phyloP scores from a whole-genome alignment of 1,284 basidiomycete species.

The Clitocybe nebularis region DNA sequence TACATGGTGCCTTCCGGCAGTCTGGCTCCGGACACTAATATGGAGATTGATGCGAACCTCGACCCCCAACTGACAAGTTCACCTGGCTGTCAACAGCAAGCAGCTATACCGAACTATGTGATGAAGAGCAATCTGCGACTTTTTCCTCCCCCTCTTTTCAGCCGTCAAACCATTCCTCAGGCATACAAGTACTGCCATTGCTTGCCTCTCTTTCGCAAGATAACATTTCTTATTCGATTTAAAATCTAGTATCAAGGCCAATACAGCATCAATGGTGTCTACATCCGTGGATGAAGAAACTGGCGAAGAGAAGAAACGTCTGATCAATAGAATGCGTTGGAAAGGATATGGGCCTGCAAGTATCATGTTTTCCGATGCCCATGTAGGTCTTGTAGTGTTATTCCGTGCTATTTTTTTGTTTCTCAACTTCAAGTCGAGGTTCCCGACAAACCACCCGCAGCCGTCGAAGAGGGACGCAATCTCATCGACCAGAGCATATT shows the following conservation, averaged over 20 bases:
- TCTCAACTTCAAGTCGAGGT: conserved; percentile 43
- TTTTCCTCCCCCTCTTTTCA: conserved; percentile 83
- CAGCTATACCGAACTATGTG: conserved; percentile 10
- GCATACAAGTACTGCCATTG: conserved; percentile 79
- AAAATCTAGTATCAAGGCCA: conserved; percentile 65
- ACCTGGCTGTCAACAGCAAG: conserved; percentile 17
- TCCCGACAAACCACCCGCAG: conserved; percentile 59
- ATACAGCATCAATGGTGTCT: conserved; percentile 65
- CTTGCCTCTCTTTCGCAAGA: conserved; percentile 9
- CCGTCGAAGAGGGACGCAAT: conserved; percentile 50
- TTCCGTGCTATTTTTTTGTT: background rate
- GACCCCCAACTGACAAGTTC: conserved; percentile 37
- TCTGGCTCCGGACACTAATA: conserved; percentile 10
- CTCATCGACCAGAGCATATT: conserved; percentile 61
- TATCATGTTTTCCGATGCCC: conserved; percentile 62
- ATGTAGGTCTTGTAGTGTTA: conserved; percentile 33
- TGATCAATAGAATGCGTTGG: conserved; percentile 78
- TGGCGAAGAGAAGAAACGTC: conserved; percentile 75
- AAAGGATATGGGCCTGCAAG: conserved; percentile 72
- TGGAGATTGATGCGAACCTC: conserved; percentile 27
- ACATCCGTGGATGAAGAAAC: conserved; percentile 67
- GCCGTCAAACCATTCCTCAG: conserved; percentile 71
- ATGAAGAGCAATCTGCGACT: conserved; percentile 60
- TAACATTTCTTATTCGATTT: background rate
- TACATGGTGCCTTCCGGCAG: conserved; percentile 36